phyloP scores from a whole-genome alignment of 202 grass and related monocot genomes.

The Setaria viridis region DNA sequence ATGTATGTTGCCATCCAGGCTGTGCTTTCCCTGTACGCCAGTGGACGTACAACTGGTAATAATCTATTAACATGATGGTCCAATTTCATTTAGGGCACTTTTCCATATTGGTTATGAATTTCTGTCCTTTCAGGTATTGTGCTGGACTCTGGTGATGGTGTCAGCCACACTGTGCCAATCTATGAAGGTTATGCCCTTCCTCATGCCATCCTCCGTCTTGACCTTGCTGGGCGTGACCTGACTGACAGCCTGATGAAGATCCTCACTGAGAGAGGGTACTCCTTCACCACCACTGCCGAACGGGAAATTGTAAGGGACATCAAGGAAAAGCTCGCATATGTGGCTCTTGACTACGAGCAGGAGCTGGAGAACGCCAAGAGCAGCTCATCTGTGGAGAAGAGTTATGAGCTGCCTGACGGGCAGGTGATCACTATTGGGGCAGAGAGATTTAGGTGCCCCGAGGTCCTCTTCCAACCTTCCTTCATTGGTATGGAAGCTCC shows the following conservation, averaged over 20 bases:
- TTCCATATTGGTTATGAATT: not conserved
- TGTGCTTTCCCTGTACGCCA: constrained; percentile 78
- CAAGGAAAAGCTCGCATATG: constrained; percentile 78
- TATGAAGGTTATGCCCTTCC: constrained; percentile 77
- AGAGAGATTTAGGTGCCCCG: constrained; percentile 71
- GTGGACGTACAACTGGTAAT: constrained; percentile 78
- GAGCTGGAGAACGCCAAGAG: constrained; percentile 70
- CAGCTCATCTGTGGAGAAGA: constrained; percentile 76
- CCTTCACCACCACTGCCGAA: constrained; percentile 76
- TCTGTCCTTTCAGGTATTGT: constrained; percentile 60
- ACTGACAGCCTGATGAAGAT: constrained; percentile 84
- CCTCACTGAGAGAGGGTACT: constrained; percentile 77
- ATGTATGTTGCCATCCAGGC: constrained; percentile 92
- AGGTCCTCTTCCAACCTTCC: constrained; percentile 81
- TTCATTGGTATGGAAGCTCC: constrained; percentile 79
- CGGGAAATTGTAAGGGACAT: constrained; percentile 83
- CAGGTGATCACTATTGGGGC: constrained; percentile 74
- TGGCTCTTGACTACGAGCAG: constrained; percentile 72
- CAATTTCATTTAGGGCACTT: not conserved
- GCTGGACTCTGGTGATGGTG: constrained; percentile 77
- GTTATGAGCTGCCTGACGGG: constrained; percentile 76
- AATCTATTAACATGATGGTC: not conserved
- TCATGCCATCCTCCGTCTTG: constrained; percentile 75
- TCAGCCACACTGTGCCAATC: constrained; percentile 80
- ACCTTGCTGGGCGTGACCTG: constrained; percentile 74